These are phyloP conservation scores for Mycena vitilis DNA, from an alignment of 768 basidiomycete species.

Conservation along the genomic window DNA sequence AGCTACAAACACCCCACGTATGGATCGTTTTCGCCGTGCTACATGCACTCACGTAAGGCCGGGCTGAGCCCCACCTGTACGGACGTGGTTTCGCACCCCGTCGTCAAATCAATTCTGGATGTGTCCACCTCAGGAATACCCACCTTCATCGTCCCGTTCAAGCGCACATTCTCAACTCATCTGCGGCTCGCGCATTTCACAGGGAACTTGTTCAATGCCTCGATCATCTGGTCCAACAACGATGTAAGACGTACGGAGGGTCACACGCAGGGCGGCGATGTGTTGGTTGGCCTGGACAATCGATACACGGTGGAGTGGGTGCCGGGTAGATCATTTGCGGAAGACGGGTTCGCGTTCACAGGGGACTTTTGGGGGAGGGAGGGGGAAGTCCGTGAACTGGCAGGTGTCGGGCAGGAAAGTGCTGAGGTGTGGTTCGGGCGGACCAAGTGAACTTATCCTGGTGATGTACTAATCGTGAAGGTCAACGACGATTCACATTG, in stretches of 20 bases:
- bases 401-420: conserved; percentile 44
- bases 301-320: conserved; percentile 55
- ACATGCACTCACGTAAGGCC: conserved; percentile 33
- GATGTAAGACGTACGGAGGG: conserved; percentile 46
- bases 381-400: conserved; percentile 46
- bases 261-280: conserved; percentile 40
- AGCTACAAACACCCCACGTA: conserved; percentile 51
- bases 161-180: conserved; percentile 50
- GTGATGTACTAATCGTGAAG: no score
- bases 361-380: conserved; percentile 56
- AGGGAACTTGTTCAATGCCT: conserved; percentile 55
- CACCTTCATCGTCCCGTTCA: conserved; percentile 50
- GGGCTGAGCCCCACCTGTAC: conserved; percentile 35
- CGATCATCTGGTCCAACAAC: conserved; percentile 50
- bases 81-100: conserved; percentile 37
- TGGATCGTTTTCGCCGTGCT: conserved; percentile 49
- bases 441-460: no score
- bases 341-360: conserved; percentile 51
- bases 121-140: conserved; percentile 37
- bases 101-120: conserved; percentile 45
- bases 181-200: conserved; percentile 52
- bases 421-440: conserved; percentile 55
- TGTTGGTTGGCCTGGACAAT: conserved; percentile 51
- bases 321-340: conserved; percentile 29
- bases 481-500: no score